A percentile compares a stretch with the other conserved stretches of the same genome.
Evolutionary conservation across 2,329 filamentous ascomycete species (phyloP).

Genomic region (Penicillium brasilianum): DNA sequence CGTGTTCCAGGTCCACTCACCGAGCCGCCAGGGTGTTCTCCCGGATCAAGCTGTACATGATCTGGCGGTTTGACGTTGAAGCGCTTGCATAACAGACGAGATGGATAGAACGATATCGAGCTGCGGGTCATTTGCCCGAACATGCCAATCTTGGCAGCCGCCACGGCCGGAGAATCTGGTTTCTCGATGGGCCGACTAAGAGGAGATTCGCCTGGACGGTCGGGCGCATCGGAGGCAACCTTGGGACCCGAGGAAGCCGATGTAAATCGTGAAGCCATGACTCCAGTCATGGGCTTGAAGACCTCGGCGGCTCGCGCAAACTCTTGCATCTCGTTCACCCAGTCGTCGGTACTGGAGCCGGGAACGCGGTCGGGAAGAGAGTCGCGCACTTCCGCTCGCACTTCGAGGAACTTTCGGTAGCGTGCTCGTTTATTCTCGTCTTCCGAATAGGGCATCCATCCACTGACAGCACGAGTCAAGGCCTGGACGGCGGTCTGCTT

Average conservation of each 20-base stretch:
- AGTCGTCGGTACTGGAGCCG: slow-evolving; percentile 69
- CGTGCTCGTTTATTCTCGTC: slow-evolving; percentile 78
- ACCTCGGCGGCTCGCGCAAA: slow-evolving; percentile 76
- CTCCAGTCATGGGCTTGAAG: slow-evolving; percentile 88
- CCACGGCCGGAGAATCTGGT: slow-evolving; percentile 76
- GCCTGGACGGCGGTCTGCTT: slow-evolving; percentile 71
- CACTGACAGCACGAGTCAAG: slow-evolving; percentile 66
- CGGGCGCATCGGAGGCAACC: slow-evolving; percentile 44
- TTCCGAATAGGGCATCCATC: slow-evolving; percentile 83
- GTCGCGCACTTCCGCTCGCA: slow-evolving; percentile 67
- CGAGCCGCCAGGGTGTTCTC: slow-evolving; percentile 43
- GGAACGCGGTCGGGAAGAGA: slow-evolving; percentile 62
- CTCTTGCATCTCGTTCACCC: slow-evolving; percentile 77
- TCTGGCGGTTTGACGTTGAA: slow-evolving; percentile 84
- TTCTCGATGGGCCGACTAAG: slow-evolving; percentile 60
- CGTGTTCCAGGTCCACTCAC: slow-evolving; percentile 29
- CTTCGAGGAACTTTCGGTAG: slow-evolving; percentile 81
- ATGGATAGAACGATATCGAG: slow-evolving; percentile 74
- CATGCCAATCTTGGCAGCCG: slow-evolving; percentile 89
- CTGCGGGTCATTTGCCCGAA: slow-evolving; percentile 86
- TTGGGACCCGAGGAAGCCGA: slow-evolving; percentile 55
- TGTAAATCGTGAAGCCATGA: slow-evolving; percentile 94
- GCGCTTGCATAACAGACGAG: slow-evolving; percentile 86
- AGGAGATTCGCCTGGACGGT: slow-evolving; percentile 41
- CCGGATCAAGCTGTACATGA: slow-evolving; percentile 65